Base-by-base conservation (phyloP, 2,329 filamentous ascomycete genomes). In the Trichoderma cornu-damae region DNA sequence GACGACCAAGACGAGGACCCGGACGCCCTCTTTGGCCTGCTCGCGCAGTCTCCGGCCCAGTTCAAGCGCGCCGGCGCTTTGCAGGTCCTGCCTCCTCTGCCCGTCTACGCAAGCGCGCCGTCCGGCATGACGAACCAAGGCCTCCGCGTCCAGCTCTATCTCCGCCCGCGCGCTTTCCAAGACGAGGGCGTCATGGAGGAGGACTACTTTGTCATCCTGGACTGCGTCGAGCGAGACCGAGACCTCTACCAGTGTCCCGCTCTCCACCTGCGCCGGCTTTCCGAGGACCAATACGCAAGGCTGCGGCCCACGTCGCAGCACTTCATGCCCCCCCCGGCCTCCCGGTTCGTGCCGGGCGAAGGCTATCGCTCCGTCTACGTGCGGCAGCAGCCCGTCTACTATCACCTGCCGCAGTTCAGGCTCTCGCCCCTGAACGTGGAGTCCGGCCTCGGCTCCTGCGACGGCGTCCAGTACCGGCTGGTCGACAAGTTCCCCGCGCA, bases 71-170 rank as follows among this genome's bases (percentile, higher is more conserved):
- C 59, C 1, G 59, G 57, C 42, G 46, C 5, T 11, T 30, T 59
- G 28, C 57, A 59, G 22, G 34, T 47, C 9, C 42, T 58, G 6
- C 56, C 56, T 9, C 56, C 56, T 8, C 20, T 58, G 7, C 56
- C 56, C 2, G 35, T 58, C n/a, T 48, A 58, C 35, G 56, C 56
- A 9, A 58, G 56, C 16, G 56, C 49, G 14, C 56, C 56, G 11
- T 58, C 56, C 24, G 37, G 16, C 26, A 58, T 61, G 32, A 61
- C 59, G 16, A 59, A 59, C 38, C 50, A 59, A 11, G 59, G 59
- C 16, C 35, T 61, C 26, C 50, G 58, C 7, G 35, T 51, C 6
- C 43, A 59, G 24, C 58, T 61, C 22, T 52, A 59, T 51, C 30
- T 61, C 14, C 48, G n/a, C 26, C 22, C 35, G 16, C 18, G 8